These are phyloP conservation scores for Phytophthora pistaciae DNA, from an alignment of 352 stramenopile genomes.

Conservation along the genomic window DNA sequence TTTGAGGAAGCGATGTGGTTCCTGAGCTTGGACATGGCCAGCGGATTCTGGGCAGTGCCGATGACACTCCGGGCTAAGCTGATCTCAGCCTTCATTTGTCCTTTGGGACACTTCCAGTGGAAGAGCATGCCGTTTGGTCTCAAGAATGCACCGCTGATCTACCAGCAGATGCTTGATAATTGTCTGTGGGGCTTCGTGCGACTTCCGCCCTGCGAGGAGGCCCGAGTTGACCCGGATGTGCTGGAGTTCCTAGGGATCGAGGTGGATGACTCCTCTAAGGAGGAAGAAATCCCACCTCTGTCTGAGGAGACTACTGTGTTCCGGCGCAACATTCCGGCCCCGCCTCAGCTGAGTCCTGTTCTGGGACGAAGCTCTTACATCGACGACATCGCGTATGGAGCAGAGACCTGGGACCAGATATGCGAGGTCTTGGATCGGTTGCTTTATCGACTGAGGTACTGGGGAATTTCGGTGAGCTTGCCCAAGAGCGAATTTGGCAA, in stretches of 20 bases:
- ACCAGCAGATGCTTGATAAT: background rate
- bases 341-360: background rate
- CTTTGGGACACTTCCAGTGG: background rate
- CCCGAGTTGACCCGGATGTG: background rate
- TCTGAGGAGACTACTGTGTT: background rate
- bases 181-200: background rate
- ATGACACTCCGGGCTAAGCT: background rate
- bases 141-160: background rate
- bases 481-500: constrained; percentile 1
- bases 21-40: background rate
- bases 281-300: background rate
- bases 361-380: constrained; percentile 5
- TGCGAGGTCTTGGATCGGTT: background rate
- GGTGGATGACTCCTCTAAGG: background rate
- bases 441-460: background rate
- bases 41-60: background rate
- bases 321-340: background rate
- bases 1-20: background rate
- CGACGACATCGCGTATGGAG: constrained; percentile 6
- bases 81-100: background rate
- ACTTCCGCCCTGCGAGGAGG: background rate
- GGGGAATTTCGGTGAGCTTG: background rate
- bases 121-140: background rate
- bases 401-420: background rate
- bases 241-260: background rate